phyloP scores from a whole-genome alignment of 2,329 filamentous ascomycete genomes.

The Pseudogymnoascus sp. region DNA sequence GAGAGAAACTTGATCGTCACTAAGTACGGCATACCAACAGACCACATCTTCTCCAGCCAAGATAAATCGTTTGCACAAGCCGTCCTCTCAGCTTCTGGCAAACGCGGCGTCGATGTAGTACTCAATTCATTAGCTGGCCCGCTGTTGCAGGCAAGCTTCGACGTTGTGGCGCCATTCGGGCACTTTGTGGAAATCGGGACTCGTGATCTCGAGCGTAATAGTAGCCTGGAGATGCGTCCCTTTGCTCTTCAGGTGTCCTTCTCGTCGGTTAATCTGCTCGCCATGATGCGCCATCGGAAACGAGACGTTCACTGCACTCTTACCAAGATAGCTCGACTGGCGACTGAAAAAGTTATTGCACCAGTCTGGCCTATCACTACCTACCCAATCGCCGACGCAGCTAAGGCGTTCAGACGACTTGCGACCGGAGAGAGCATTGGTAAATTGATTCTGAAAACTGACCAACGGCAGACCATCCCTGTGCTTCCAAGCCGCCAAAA shows the following conservation, averaged over 20 bases:
- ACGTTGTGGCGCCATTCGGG: slow-evolving; percentile 33
- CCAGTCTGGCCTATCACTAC: neutral
- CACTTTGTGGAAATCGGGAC: slow-evolving; percentile 37
- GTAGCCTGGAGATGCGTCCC: slow-evolving; percentile 13
- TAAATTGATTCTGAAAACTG: neutral
- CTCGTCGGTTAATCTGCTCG: neutral
- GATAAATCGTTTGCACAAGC: slow-evolving; percentile 31
- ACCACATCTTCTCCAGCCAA: slow-evolving; percentile 19
- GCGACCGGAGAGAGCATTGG: neutral
- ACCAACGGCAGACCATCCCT: neutral
- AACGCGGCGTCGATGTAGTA: slow-evolving; percentile 29
- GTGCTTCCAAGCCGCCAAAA: neutral
- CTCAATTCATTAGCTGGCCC: slow-evolving; percentile 29
- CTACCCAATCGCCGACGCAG: neutral
- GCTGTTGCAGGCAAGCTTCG: slow-evolving; percentile 27
- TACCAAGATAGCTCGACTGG: neutral
- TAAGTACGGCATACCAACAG: neutral
- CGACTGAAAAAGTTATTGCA: neutral
- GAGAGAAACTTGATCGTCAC: neutral
- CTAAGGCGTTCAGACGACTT: neutral
- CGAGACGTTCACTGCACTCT: neutral
- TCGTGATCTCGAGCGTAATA: slow-evolving; percentile 31
- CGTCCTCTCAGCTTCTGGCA: slow-evolving; percentile 22
- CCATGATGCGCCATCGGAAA: neutral
- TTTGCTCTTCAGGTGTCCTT: neutral